Percentiles rank a stretch among this genome's conserved stretches.
Conservation (phyloP, 2,329 filamentous ascomycete species). For the Fusarium scirpi region DNA sequence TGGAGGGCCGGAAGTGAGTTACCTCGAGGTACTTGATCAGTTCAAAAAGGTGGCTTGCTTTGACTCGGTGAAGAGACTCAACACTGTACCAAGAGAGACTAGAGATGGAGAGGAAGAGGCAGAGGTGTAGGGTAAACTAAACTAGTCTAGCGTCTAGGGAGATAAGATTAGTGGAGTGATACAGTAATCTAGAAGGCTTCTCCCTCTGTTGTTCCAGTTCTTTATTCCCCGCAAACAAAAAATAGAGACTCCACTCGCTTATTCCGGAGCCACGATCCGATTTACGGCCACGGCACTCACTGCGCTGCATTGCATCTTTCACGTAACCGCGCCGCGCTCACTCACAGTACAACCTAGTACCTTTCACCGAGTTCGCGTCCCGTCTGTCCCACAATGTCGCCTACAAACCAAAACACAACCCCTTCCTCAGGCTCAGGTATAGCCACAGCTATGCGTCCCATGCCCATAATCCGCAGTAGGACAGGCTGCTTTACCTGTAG, state of each 20-base stretch:
- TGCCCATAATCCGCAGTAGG: conserved; percentile 53
- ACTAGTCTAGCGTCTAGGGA: background rate
- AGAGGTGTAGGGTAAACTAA: conserved; percentile 28
- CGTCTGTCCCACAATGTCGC: conserved; percentile 5
- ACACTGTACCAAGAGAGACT: background rate
- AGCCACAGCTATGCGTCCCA: conserved; percentile 45
- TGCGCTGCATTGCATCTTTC: background rate
- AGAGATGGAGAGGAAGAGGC: background rate
- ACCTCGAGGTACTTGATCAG: conserved; percentile 29
- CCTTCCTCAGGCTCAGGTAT: conserved; percentile 8
- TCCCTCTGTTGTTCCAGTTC: background rate
- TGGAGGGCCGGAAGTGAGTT: conserved; percentile 27
- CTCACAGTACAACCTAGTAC: background rate
- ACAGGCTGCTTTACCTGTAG: conserved; percentile 63
- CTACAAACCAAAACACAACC: conserved; percentile 14
- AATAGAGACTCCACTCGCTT: conserved; percentile 37
- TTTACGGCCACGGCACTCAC: conserved; percentile 30
- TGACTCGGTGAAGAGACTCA: conserved; percentile 11
- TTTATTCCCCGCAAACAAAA: conserved; percentile 37
- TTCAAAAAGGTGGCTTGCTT: conserved; percentile 5
- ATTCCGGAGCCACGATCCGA: conserved; percentile 39
- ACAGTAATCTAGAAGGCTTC: conserved; percentile 22
- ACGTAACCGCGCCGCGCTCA: conserved; percentile 24
- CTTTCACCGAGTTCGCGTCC: conserved; percentile 4
- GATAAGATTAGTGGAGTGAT: background rate